Evolutionary conservation across 192 early-diverging fungal species (phyloP).

Genomic region (Lobosporangium transversale): DNA sequence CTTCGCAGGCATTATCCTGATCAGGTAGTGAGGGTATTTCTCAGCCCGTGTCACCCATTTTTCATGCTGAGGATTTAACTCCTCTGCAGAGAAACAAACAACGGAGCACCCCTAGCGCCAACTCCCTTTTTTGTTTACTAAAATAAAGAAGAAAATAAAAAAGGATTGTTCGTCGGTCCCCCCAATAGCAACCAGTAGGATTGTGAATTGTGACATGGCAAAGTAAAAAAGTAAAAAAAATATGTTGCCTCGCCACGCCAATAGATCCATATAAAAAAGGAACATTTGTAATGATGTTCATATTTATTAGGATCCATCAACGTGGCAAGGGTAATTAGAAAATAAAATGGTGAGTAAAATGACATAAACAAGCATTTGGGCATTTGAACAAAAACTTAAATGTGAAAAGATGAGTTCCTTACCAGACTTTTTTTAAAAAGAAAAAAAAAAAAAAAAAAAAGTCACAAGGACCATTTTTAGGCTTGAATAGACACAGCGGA

Average conservation of each 20-base stretch:
- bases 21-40: slow-evolving; percentile 62
- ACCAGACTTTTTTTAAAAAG: too few species aligned
- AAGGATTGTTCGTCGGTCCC: background rate
- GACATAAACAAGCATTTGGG: background rate
- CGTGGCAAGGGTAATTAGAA: background rate
- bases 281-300: too few species aligned
- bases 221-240: too few species aligned
- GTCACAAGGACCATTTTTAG: background rate
- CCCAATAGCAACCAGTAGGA: background rate
- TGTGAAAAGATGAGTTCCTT: background rate
- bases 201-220: background rate
- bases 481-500: slow-evolving; percentile 5
- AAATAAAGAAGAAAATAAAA: too few species aligned
- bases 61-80: too few species aligned
- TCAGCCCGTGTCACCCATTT: slow-evolving; percentile 51
- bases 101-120: slow-evolving; percentile 54
- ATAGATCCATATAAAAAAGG: too few species aligned
- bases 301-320: too few species aligned
- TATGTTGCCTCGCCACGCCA: too few species aligned
- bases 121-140: slow-evolving; percentile 28
- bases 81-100: slow-evolving; percentile 9
- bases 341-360: background rate
- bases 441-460: background rate
- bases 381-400: background rate
- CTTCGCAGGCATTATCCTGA: slow-evolving; percentile 64